phyloP scores from a whole-genome alignment of 2,329 filamentous ascomycete species.

The Fusarium sp. region DNA sequence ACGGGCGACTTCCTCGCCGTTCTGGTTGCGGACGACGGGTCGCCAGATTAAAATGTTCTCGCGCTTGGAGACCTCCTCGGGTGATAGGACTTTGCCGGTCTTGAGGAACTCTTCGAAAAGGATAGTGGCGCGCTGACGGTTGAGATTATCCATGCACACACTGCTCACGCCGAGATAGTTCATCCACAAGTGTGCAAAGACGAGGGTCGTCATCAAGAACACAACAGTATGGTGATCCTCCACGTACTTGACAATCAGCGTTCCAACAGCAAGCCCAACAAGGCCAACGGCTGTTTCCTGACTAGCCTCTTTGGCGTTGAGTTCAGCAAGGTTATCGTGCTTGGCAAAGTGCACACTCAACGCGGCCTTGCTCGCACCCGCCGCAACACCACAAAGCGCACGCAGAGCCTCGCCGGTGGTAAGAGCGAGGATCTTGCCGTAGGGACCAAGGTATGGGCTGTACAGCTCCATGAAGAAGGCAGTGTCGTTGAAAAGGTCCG shows the following conservation, averaged over 20 bases:
- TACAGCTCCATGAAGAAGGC: conserved; percentile 88
- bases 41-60: conserved; percentile 71
- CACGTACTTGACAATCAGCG: conserved; percentile 80
- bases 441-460: conserved; percentile 75
- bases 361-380: conserved; percentile 89
- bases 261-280: conserved; percentile 86
- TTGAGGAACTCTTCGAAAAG: conserved; percentile 71
- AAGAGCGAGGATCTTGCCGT: conserved; percentile 62
- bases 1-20: conserved; percentile 44
- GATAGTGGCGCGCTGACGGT: conserved; percentile 86
- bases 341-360: conserved; percentile 91
- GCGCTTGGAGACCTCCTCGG: conserved; percentile 70
- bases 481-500: conserved; percentile 88
- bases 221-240: conserved; percentile 79
- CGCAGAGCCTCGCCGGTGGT: conserved; percentile 63
- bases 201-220: conserved; percentile 75
- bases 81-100: conserved; percentile 66
- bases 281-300: conserved; percentile 95
- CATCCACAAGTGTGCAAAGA: conserved; percentile 81
- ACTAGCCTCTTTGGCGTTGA: conserved; percentile 94
- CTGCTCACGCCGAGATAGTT: conserved; percentile 88
- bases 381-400: conserved; percentile 86
- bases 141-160: conserved; percentile 85
- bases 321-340: conserved; percentile 87
- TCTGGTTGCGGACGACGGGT: conserved; percentile 46